phyloP scores from a whole-genome alignment of 108 stramenopile species.

The Epithemia pelagica region DNA sequence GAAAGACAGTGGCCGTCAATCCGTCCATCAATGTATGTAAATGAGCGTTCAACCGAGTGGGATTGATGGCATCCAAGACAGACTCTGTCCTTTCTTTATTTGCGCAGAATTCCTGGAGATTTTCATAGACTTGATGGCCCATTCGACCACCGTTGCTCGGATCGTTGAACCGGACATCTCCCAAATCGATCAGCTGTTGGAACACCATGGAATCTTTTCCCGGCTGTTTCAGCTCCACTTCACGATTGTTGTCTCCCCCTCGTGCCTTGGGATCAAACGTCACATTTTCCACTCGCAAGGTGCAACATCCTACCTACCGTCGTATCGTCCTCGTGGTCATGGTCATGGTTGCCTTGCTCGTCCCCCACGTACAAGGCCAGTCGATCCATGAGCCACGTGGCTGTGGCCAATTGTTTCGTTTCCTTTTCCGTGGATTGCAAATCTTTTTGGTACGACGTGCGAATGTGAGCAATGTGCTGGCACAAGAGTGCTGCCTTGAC shows the following conservation, averaged over 20 bases:
- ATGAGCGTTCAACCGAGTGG: constrained; percentile 86
- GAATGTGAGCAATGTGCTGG: constrained; percentile 91
- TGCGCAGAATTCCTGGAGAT: constrained; percentile 84
- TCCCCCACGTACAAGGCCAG: constrained; percentile 99
- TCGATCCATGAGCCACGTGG: constrained; percentile 99
- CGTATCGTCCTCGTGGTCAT: constrained; percentile 99
- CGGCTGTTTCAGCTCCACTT: constrained; percentile 98
- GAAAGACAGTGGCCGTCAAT: constrained; percentile 98
- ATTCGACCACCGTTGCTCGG: constrained; percentile 63
- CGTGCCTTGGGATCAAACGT: constrained; percentile 87
- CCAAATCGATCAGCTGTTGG: constrained; percentile 99
- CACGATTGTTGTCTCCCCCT: constrained; percentile 72
- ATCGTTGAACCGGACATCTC: constrained; percentile 70
- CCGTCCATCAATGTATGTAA: constrained; percentile 97
- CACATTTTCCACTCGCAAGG: constrained; percentile 95
- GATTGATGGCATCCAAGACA: constrained; percentile 93
- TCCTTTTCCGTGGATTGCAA: constrained; percentile 71
- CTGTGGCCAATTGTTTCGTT: constrained; percentile 89
- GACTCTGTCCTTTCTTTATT: constrained; percentile 86
- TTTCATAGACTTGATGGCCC: constrained; percentile 89
- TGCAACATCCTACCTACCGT: constrained; percentile 99
- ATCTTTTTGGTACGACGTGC: constrained; percentile 86
- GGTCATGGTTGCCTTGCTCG: constrained; percentile 98
- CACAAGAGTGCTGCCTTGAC: constrained; percentile 95
- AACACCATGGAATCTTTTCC: constrained; percentile 99